phyloP scores from a whole-genome alignment of 805 yeast genomes.

The Crinitomyces ghanaensis region DNA sequence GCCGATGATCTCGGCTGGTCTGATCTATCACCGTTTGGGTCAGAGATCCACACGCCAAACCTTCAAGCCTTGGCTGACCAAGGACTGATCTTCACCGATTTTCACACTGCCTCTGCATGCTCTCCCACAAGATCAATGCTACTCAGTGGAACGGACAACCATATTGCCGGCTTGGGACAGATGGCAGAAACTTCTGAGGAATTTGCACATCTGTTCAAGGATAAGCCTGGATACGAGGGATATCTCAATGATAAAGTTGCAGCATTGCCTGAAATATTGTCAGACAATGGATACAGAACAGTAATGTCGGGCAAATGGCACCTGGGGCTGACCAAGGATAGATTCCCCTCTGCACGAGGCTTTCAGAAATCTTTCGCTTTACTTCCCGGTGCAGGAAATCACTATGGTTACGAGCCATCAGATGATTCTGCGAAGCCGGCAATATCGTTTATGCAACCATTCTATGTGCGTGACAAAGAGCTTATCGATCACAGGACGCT shows the following conservation, averaged over 20 bases:
- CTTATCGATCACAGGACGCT: conserved; percentile 28
- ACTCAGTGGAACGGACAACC: conserved; percentile 50
- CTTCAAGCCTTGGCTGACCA: conserved; percentile 32
- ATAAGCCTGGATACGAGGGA: conserved; percentile 47
- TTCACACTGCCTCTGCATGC: conserved; percentile 54
- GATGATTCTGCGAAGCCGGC: conserved; percentile 15
- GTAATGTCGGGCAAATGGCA: conserved; percentile 53
- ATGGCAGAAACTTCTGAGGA: conserved; percentile 37
- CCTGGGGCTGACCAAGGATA: conserved; percentile 37
- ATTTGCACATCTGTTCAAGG: conserved; percentile 30
- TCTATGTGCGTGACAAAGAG: conserved; percentile 32
- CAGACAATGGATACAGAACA: conserved; percentile 39
- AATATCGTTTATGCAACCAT: conserved; percentile 28
- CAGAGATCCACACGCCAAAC: conserved; percentile 45
- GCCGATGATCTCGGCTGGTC: conserved; percentile 57
- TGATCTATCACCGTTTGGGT: conserved; percentile 40
- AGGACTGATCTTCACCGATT: conserved; percentile 44
- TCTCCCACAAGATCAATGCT: conserved; percentile 56
- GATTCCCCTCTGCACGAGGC: conserved; percentile 40
- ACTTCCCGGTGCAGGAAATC: conserved; percentile 49
- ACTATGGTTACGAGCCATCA: conserved; percentile 35
- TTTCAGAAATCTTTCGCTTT: conserved; percentile 40
- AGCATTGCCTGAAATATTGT: conserved; percentile 39
- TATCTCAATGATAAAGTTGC: conserved; percentile 41
- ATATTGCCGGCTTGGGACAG: conserved; percentile 49